Base-by-base conservation (phyloP, 441 rosid species). In the Brassica hybrid region DNA sequence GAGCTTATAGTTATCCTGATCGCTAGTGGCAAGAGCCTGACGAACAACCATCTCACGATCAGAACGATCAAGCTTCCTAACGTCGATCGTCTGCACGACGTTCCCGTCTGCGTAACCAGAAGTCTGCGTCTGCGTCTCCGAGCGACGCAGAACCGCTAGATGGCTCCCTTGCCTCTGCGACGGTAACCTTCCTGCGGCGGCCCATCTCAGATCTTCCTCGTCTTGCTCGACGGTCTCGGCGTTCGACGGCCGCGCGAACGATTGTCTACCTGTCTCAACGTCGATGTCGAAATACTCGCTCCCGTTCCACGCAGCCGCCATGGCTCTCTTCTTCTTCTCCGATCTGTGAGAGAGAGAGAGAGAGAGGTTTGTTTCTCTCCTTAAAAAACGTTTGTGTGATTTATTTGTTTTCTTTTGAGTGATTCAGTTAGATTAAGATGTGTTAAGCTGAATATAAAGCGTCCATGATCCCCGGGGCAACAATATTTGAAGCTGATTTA, bases 131-230 rank as follows among this genome's bases (percentile, higher is more conserved):
- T 27, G 30, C 30, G 30, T 27, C 5, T 27, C 5, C 30, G 30
- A 27, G 0, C 30, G 30, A 27, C 30, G 30, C 5, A 27, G 30
- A 27, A 27, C 30, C 30, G 30, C 30, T 3, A 27, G 30, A 27
- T 27, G 30, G 30, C 30, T 27, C 30, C 30, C 30, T 27, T 27
- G 30, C 30, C 30, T 27, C 30, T 27, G 30, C 30, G 30, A 27
- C 30, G 30, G 30, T 27, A 57, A 14, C 72, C 97, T 75, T 19
- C 84, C 74, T 18, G 90, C 83, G 62, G 97, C 99, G 52, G 83
- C 97, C 97, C 98, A 90, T 1, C 86, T n/a, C n/a, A 93, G 89
- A 85, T 91, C 93, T 3, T 84, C 89, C 76, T 94, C 97, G 54
- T 94, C 99, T 36, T 87, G 89, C 80, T 83, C 79, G 57, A 90